Evolutionary conservation across 495 filamentous ascomycete species (phyloP).

Genomic region (Terfezia boudieri): DNA sequence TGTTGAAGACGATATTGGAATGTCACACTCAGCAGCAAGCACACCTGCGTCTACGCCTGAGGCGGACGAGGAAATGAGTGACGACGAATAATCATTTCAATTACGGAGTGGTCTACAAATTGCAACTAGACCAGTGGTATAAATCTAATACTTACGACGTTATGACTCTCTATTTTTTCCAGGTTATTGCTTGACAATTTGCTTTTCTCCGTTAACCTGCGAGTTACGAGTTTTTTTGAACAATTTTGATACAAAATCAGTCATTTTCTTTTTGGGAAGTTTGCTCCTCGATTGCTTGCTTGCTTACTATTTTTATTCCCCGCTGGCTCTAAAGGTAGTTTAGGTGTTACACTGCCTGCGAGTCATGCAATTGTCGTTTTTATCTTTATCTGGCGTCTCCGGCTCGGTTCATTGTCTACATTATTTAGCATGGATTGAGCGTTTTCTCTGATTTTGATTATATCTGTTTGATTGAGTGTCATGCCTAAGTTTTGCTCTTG

Average conservation of each 20-base stretch:
- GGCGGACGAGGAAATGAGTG: slow-evolving; percentile 9
- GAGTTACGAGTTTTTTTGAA: slow-evolving; percentile 9
- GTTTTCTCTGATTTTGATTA: slow-evolving; percentile 6
- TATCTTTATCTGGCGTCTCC: slow-evolving; percentile 13
- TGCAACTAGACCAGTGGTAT: background rate
- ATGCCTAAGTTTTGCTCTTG: background rate
- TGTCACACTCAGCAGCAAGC: slow-evolving; percentile 12
- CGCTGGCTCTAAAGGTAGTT: background rate
- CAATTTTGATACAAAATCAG: too few species aligned
- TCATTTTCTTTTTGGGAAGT: slow-evolving; percentile 1
- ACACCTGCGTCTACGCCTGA: slow-evolving; percentile 16
- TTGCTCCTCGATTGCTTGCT: slow-evolving; percentile 5
- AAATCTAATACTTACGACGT: background rate
- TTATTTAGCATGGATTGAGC: slow-evolving; percentile 20
- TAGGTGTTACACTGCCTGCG: background rate
- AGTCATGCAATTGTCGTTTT: background rate
- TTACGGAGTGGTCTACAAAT: background rate
- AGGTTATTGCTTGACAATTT: slow-evolving; percentile 1
- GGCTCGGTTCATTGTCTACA: slow-evolving; percentile 19
- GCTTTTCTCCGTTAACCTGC: slow-evolving; percentile 2
- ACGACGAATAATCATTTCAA: background rate
- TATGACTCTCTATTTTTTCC: background rate
- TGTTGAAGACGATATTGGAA: slow-evolving; percentile 61
- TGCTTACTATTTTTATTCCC: slow-evolving; percentile 8
- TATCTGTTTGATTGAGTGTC: slow-evolving; percentile 1